Conservation (phyloP, 2,329 filamentous ascomycete species). For the Chalaropsis ovoidea region DNA sequence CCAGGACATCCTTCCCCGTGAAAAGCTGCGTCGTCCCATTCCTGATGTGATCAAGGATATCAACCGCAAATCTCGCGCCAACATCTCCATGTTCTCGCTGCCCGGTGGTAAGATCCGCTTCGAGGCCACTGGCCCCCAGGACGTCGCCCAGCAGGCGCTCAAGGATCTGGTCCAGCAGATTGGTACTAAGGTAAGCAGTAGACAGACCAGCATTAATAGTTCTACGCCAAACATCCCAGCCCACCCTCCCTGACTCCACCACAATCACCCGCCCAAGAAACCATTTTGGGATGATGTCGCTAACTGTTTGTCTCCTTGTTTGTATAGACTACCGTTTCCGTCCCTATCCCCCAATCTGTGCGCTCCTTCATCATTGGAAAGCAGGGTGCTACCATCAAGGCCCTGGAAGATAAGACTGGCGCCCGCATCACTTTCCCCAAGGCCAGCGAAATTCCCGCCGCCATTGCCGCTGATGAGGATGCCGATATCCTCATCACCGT, state of each 20-base stretch:
- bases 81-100: constrained; percentile 65
- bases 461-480: constrained; percentile 63
- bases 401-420: constrained; percentile 78
- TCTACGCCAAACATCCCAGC: background rate
- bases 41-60: constrained; percentile 81
- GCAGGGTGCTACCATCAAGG: constrained; percentile 79
- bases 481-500: constrained; percentile 74
- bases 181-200: constrained; percentile 63
- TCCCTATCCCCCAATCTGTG: constrained; percentile 47
- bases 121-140: constrained; percentile 72
- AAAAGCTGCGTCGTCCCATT: constrained; percentile 73
- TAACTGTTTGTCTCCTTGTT: constrained; percentile 18
- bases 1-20: constrained; percentile 63
- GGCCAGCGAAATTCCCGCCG: constrained; percentile 51
- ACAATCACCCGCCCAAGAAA: no score
- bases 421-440: constrained; percentile 85
- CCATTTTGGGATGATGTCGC: background rate
- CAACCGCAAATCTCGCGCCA: constrained; percentile 82
- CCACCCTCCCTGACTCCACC: background rate
- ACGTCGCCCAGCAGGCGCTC: constrained; percentile 76
- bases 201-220: no score
- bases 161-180: constrained; percentile 84
- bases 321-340: constrained; percentile 25
- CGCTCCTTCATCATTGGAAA: constrained; percentile 89
- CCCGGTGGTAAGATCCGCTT: constrained; percentile 66